Percentiles rank a stretch among this genome's conserved stretches.
Conservation (phyloP, 495 filamentous ascomycete species). For the Xylaria castorea region DNA sequence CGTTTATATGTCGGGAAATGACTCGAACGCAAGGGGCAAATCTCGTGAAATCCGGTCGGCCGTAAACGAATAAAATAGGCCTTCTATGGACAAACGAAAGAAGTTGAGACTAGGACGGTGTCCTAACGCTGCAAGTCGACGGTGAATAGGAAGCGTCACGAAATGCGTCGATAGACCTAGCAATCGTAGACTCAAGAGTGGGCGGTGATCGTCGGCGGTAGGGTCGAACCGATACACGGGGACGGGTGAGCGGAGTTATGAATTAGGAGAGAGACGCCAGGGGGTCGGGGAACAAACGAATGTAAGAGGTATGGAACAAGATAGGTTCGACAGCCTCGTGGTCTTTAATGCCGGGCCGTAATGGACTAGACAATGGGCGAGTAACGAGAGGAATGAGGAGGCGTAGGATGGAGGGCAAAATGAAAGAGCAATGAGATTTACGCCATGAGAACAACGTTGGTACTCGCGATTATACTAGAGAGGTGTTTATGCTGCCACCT, state of each 20-base stretch:
- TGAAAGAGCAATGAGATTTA: constrained; percentile 2
- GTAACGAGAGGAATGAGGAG: not conserved
- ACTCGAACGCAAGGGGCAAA: constrained; percentile 6
- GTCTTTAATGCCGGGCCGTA: not conserved
- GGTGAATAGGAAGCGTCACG: not conserved
- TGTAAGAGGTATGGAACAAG: not conserved
- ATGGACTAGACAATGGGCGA: not conserved
- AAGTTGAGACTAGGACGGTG: not conserved
- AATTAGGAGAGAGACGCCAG: constrained; percentile 6
- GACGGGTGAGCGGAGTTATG: not conserved
- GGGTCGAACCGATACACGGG: not conserved
- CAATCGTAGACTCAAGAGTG: not conserved
- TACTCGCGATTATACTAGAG: not conserved
- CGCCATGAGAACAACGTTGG: not conserved
- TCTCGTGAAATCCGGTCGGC: not conserved
- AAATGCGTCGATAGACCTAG: not conserved
- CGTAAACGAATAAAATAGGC: not conserved
- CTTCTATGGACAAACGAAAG: not conserved
- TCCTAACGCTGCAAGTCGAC: not conserved
- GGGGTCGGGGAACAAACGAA: constrained; percentile 14
- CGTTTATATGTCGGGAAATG: not conserved
- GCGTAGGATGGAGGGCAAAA: not conserved
- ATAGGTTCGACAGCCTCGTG: not conserved
- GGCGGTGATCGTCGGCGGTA: not conserved
- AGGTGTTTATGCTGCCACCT: constrained; percentile 1